Conservation (phyloP, 1,139 yeast genomes). For the Candida tetrigidarum region DNA sequence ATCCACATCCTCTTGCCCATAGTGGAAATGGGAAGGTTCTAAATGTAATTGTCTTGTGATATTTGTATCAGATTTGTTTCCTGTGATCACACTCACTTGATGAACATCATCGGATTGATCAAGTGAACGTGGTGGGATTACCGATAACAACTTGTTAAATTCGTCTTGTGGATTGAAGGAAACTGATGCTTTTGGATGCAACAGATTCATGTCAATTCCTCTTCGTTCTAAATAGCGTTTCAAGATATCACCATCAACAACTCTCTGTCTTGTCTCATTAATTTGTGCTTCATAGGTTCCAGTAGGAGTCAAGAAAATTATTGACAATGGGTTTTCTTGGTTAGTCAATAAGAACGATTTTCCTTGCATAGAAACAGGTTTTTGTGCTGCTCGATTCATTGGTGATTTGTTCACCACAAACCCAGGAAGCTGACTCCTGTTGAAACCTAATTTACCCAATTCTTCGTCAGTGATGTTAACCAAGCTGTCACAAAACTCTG, state of each 20-base stretch:
- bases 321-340: slow-evolving; percentile 32
- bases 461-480: slow-evolving; percentile 18
- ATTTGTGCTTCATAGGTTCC: slow-evolving; percentile 36
- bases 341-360: slow-evolving; percentile 51
- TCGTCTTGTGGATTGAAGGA: slow-evolving; percentile 22
- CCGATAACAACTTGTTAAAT: slow-evolving; percentile 17
- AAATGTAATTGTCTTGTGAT: slow-evolving; percentile 24
- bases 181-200: slow-evolving; percentile 17
- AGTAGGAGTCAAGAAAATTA: slow-evolving; percentile 27
- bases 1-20: slow-evolving; percentile 26
- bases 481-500: slow-evolving; percentile 22
- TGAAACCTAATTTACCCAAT: slow-evolving; percentile 16
- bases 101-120: slow-evolving; percentile 24
- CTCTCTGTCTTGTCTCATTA: slow-evolving; percentile 20
- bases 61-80: slow-evolving; percentile 21
- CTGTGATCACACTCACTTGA: slow-evolving; percentile 21
- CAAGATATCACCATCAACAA: slow-evolving; percentile 31
- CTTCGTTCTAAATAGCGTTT: slow-evolving; percentile 27
- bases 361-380: slow-evolving; percentile 42
- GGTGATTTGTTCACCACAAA: slow-evolving; percentile 43
- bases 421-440: slow-evolving; percentile 38
- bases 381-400: slow-evolving; percentile 32
- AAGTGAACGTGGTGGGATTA: slow-evolving; percentile 24
- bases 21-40: slow-evolving; percentile 25
- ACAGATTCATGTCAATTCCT: slow-evolving; percentile 20